These are phyloP conservation scores for Lactuca saligna DNA, from an alignment of 129 eudicot species.

Conservation along the genomic window DNA sequence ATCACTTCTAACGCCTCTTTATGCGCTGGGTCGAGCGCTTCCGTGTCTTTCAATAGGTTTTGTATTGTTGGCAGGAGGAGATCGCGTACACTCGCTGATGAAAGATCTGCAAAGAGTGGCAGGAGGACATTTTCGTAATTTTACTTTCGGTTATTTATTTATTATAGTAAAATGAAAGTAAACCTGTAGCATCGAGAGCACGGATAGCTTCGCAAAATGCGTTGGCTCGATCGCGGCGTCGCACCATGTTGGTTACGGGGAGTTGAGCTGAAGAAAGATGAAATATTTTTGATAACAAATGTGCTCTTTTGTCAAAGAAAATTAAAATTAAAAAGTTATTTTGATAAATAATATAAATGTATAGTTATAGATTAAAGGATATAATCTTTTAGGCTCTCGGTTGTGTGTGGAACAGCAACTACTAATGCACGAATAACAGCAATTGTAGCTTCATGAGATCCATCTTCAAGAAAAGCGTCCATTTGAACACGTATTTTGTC, in stretches of 20 bases:
- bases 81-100: constrained; percentile 70
- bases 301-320: constrained; percentile 65
- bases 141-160: no score
- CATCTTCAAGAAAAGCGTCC: constrained; percentile 99
- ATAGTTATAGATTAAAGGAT: constrained; percentile 44
- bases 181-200: constrained; percentile 98
- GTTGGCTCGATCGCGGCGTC: constrained; percentile 86
- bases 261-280: constrained; percentile 56
- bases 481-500: constrained; percentile 95
- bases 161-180: not conserved
- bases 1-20: constrained; percentile 93
- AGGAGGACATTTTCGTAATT: not conserved
- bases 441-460: constrained; percentile 87
- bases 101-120: constrained; percentile 63
- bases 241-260: constrained; percentile 67
- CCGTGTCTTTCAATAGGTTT: constrained; percentile 74
- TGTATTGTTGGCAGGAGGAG: constrained; percentile 78
- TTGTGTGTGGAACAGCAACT: constrained; percentile 90
- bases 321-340: not conserved
- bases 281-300: constrained; percentile 87
- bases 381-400: constrained; percentile 89
- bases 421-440: constrained; percentile 88
- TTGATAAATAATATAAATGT: not conserved
- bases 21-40: constrained; percentile 97
- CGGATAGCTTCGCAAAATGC: constrained; percentile 93